Evolutionary conservation across 352 stramenopile genomes (phyloP), one percentile per base, ranked within the genome.

Genomic region (Lagenidium giganteum): DNA sequence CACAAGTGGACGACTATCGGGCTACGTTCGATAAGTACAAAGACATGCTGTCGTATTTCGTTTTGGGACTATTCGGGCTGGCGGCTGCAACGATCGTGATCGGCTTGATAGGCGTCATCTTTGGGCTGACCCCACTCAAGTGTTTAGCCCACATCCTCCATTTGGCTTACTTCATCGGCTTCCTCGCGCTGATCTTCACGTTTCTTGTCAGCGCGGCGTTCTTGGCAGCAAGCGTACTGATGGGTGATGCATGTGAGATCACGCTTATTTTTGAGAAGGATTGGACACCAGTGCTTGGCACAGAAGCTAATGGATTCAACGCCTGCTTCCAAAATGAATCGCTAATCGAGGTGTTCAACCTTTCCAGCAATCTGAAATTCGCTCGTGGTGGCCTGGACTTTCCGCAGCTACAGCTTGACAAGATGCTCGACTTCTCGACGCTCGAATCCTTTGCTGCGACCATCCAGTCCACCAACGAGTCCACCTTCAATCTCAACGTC

Each of bases 81-180:
- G 67, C 62, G 0, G 42, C 86, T 2, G 53, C 69, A 12, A 59
- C 78, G 16, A 53, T 88, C 25, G 64, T 30, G 14, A 52, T 84
- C 5, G 76, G 76, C 1, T 61, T 86, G 14, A 46, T 88, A 12
- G 76, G 76, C 5, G 57, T 88, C 16, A 54, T 88, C 28, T 83
- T 86, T 24, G 76, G 72, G 0, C 52, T 84, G 21, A 88, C 72
- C 17, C 67, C 70, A 1, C 45, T 79, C 23, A 83, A 83, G 37
- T 57, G 58, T 18, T 39, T 88, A 6, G 73, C 70, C 29, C 74
- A 82, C 46, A 64, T 88, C 53, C 82, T 88, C 54, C 71, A 88
- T 52, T 52, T 88, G 42, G 73, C 72, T 13, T 88, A 83, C 51
- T 64, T 84, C 40, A 49, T 88, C 22, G 76, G 72, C 8, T 85